Evolutionary conservation across 2,329 filamentous ascomycete species (phyloP).

Genomic region (Penicillium sp.): DNA sequence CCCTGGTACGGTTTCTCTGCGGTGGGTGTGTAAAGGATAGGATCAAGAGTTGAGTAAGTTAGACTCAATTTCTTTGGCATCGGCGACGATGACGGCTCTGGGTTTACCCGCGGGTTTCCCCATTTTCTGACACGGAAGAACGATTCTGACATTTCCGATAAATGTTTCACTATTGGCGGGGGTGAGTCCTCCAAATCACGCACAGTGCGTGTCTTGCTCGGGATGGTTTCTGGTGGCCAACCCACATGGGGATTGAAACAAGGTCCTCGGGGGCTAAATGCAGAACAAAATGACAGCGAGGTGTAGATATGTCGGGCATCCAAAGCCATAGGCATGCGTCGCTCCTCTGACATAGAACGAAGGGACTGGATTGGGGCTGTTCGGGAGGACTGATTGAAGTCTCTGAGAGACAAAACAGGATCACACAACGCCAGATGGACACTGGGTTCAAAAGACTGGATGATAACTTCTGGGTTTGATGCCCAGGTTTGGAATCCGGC

Average conservation of each 20-base stretch:
- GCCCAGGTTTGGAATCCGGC: slow-evolving; percentile 63
- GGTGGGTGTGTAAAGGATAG: slow-evolving; percentile 75
- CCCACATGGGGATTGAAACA: slow-evolving; percentile 48
- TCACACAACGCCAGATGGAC: slow-evolving; percentile 72
- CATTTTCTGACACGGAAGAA: slow-evolving; percentile 74
- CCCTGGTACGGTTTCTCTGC: slow-evolving; percentile 77
- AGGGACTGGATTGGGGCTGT: slow-evolving; percentile 23
- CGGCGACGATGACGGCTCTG: slow-evolving; percentile 40
- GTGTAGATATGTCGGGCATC: slow-evolving; percentile 57
- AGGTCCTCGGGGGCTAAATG: neutral
- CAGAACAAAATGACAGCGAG: slow-evolving; percentile 65
- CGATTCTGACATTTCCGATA: slow-evolving; percentile 60
- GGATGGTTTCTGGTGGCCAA: slow-evolving; percentile 75
- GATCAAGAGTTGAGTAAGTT: slow-evolving; percentile 71
- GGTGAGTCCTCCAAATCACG: slow-evolving; percentile 49
- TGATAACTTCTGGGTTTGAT: slow-evolving; percentile 62
- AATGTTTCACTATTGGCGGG: slow-evolving; percentile 47
- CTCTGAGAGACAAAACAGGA: slow-evolving; percentile 62
- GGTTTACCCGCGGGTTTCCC: slow-evolving; percentile 78
- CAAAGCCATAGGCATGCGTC: slow-evolving; percentile 55
- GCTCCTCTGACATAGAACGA: slow-evolving; percentile 35
- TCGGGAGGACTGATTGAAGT: slow-evolving; percentile 19
- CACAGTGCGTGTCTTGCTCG: slow-evolving; percentile 58
- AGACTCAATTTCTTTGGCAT: slow-evolving; percentile 49
- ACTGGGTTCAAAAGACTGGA: slow-evolving; percentile 69